These are phyloP conservation scores for Syncephalastrum contaminatum DNA, from an alignment of 371 early-diverging fungal species.

Conservation along the genomic window DNA sequence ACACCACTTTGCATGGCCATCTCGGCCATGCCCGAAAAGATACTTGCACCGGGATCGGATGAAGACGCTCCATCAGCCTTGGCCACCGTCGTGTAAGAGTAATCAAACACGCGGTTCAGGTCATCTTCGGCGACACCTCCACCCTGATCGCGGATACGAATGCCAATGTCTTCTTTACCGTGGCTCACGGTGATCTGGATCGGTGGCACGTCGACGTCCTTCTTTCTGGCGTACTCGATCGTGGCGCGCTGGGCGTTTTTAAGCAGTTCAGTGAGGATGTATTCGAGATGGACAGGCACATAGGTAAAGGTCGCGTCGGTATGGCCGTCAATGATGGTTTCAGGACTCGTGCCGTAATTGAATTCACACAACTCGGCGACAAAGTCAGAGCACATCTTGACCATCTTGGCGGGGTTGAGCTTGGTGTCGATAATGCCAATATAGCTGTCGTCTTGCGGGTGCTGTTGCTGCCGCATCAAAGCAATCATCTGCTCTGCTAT, in stretches of 20 bases:
- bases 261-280: slow-evolving; percentile 89
- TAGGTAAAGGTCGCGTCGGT: slow-evolving; percentile 81
- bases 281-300: slow-evolving; percentile 93
- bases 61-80: slow-evolving; percentile 53
- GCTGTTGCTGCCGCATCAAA: slow-evolving; percentile 57
- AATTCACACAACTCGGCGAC: slow-evolving; percentile 89
- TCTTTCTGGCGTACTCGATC: slow-evolving; percentile 68
- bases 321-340: slow-evolving; percentile 76
- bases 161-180: slow-evolving; percentile 76
- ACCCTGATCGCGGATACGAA: slow-evolving; percentile 92
- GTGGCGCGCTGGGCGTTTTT: slow-evolving; percentile 95
- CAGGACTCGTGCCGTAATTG: slow-evolving; percentile 86
- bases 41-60: slow-evolving; percentile 37
- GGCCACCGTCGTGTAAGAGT: slow-evolving; percentile 89
- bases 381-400: slow-evolving; percentile 67
- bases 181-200: slow-evolving; percentile 87
- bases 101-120: slow-evolving; percentile 83
- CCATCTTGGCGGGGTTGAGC: slow-evolving; percentile 65
- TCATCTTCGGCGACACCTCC: slow-evolving; percentile 87
- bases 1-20: slow-evolving; percentile 79
- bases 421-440: slow-evolving; percentile 90
- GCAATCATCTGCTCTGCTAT: slow-evolving; percentile 94
- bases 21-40: slow-evolving; percentile 62
- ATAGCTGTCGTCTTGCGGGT: slow-evolving; percentile 33
- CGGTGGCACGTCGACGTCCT: slow-evolving; percentile 48